phyloP scores from a whole-genome alignment of 305 asterid species.

The Rubia tinctorum region DNA sequence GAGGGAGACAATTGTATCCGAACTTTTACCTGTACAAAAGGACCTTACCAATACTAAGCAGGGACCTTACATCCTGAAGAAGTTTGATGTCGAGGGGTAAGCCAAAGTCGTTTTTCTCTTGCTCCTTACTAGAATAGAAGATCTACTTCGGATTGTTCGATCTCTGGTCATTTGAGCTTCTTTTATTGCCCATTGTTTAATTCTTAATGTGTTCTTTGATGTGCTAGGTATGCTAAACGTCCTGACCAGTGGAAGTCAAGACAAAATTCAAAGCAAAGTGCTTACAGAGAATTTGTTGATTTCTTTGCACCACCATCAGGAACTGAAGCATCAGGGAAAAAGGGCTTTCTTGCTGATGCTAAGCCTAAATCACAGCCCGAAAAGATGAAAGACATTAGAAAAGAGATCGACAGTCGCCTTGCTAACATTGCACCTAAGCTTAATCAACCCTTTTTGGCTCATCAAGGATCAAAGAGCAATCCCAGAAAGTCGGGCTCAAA shows the following conservation, averaged over 20 bases:
- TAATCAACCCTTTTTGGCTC: conserved; percentile 65
- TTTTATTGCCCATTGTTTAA: neutral
- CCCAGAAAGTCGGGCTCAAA: conserved; percentile 37
- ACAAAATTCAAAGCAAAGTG: conserved; percentile 66
- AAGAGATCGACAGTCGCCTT: conserved; percentile 59
- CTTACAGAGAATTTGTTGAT: conserved; percentile 63
- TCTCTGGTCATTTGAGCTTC: neutral
- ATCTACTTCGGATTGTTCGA: neutral
- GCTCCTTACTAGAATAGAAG: conserved; percentile 2
- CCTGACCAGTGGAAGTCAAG: conserved; percentile 89
- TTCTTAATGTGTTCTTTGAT: conserved; percentile 15
- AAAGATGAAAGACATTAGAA: conserved; percentile 67
- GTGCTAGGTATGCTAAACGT: conserved; percentile 52
- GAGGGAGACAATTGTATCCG: conserved; percentile 85
- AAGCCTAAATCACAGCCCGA: conserved; percentile 52
- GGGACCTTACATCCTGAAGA: conserved; percentile 89
- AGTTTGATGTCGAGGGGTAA: conserved; percentile 93
- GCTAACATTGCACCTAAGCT: conserved; percentile 38
- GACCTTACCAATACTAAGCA: conserved; percentile 80
- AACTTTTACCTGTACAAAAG: conserved; percentile 56
- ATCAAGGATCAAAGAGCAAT: conserved; percentile 43
- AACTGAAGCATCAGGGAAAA: conserved; percentile 43
- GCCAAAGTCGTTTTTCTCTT: conserved; percentile 16
- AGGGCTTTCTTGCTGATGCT: conserved; percentile 51
- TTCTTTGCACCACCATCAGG: conserved; percentile 66